Conservation (phyloP, 768 basidiomycete species). For the Mycena rebaudengoi region DNA sequence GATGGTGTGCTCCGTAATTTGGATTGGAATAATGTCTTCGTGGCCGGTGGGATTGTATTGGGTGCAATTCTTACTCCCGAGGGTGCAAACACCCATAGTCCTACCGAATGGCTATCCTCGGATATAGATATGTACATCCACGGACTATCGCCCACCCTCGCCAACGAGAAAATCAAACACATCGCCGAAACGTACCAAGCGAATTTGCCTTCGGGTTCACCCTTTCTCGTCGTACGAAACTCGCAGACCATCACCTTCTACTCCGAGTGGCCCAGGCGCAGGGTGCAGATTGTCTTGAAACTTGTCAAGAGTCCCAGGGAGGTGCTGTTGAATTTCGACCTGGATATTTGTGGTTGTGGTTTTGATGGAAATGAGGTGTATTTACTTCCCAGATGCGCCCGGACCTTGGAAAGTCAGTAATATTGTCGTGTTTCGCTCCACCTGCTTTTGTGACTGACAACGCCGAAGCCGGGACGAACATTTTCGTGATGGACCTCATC, state of each 20-base stretch:
- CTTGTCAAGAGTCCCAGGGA: constrained; percentile 21
- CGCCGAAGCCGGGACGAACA: constrained; percentile 1
- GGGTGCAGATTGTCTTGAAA: constrained; percentile 29
- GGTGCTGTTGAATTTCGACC: constrained; percentile 25
- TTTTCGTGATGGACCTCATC: constrained; percentile 29
- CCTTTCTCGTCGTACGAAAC: constrained; percentile 26
- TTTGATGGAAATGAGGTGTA: constrained; percentile 25
- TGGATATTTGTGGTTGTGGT: constrained; percentile 26
- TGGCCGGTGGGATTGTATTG: constrained; percentile 25
- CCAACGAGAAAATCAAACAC: constrained; percentile 22
- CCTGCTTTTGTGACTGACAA: not conserved
- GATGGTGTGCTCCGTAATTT: constrained; percentile 20
- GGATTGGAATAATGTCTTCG: constrained; percentile 27
- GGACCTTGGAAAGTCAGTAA: constrained; percentile 29
- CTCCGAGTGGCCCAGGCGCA: constrained; percentile 19
- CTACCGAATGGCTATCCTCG: constrained; percentile 19
- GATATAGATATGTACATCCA: constrained; percentile 28
- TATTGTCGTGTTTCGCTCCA: not conserved
- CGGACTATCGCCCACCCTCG: constrained; percentile 13
- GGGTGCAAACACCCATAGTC: constrained; percentile 8
- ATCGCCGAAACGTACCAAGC: constrained; percentile 19
- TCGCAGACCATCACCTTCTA: constrained; percentile 29
- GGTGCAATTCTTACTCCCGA: constrained; percentile 23
- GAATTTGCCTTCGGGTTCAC: constrained; percentile 16
- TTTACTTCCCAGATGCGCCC: constrained; percentile 21